Evolutionary conservation across 495 filamentous ascomycete genomes (phyloP).

Genomic region (Cercophora sp.): DNA sequence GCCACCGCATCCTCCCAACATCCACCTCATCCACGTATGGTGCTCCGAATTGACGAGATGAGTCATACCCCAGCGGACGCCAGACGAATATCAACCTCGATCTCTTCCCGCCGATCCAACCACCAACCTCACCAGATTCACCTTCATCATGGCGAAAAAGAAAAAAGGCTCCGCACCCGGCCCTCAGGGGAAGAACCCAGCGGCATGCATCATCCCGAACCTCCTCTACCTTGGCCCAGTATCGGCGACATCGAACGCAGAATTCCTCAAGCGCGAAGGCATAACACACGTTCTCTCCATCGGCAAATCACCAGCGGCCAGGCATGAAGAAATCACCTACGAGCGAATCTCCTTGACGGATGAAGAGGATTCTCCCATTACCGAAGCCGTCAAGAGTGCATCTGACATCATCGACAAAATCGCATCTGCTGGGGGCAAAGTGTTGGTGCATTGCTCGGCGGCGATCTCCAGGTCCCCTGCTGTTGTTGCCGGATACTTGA

Average conservation of each 20-base stretch:
- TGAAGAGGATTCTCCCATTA: background rate
- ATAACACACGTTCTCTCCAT: constrained; percentile 13
- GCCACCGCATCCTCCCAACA: too few relatives aligned
- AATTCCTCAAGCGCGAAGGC: constrained; percentile 1
- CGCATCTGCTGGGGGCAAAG: background rate
- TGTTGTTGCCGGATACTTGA: constrained; percentile 8
- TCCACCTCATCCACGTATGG: too few relatives aligned
- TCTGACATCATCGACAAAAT: constrained; percentile 3
- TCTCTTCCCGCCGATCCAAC: too few relatives aligned
- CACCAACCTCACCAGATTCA: too few relatives aligned
- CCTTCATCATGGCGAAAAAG: constrained; percentile 1
- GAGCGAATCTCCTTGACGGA: constrained; percentile 4
- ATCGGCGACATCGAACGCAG: constrained; percentile 6
- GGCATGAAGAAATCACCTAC: constrained; percentile 2
- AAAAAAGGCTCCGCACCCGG: background rate
- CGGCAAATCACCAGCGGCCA: background rate
- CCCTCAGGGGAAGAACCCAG: background rate
- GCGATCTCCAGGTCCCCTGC: constrained; percentile 11
- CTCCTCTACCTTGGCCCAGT: constrained; percentile 14
- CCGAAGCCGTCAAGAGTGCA: background rate
- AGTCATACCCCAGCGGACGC: too few relatives aligned
- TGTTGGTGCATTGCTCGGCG: constrained; percentile 11
- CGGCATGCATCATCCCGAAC: constrained; percentile 8
- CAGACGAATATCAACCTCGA: too few relatives aligned
- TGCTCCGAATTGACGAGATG: too few relatives aligned